Base-by-base conservation (phyloP, 1,139 yeast species). In the Geotrichum reessii region DNA sequence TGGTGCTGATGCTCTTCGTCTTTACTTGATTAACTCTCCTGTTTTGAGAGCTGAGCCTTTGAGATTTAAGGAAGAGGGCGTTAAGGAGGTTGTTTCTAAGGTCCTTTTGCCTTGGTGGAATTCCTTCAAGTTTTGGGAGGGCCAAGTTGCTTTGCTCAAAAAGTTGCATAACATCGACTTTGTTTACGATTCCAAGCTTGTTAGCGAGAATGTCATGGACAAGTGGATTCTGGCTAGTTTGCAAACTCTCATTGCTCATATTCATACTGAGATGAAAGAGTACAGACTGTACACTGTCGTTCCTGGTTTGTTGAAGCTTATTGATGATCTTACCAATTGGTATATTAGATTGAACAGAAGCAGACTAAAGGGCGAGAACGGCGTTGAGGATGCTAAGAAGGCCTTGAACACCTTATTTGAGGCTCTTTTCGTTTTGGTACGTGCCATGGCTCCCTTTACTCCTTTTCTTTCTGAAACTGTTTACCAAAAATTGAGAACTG, bases 391-490 rank as follows among this genome's bases (percentile, higher is more conserved):
- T 71, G 87, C 97, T 67, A 75, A 83, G 66, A 81, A 81, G 71
- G 97, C 96, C 55, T 82, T 95, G 71, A 93, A 93, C 76, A 88
- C 97, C 22, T 80, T 95, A 73, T 84, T 90, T 61, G 97, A 90
- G 73, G 96, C 96, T 40, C 79, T 92, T 66, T 87, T 87, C 73
- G 90, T 90, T 49, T 84, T 95, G 69, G 87, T 85, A 52, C 84
- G 97, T 73, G 95, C 97, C 52, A 92, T 95, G 97, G 98, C 99
- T 61, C 99, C 99, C 64, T 95, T 95, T 77, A 91, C 98, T 57
- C 99, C 99, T 63, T 95, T 86, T 81, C 80, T 95, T 73, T 81
- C 98, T 57, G 99, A 95, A 71, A 84, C 84, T 68, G 87, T 95
- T 67, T 95, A 91, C 77, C 86, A 84, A 72, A 85, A 83, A 74